Base-by-base conservation (phyloP, 495 filamentous ascomycete species). In the Penicillium malachiteum region DNA sequence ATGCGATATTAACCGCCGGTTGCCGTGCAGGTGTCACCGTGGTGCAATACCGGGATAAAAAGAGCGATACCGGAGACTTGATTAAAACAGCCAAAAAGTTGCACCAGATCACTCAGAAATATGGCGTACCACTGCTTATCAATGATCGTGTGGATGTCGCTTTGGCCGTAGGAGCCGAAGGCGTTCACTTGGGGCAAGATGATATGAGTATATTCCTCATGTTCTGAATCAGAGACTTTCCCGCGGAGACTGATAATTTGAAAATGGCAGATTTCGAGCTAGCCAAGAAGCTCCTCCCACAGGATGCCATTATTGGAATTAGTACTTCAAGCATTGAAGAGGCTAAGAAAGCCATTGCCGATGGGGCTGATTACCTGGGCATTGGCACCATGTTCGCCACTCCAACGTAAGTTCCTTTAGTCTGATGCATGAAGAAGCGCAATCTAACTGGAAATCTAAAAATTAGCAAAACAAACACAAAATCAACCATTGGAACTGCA, bases 71-170 rank as follows among this genome's bases (percentile, higher is more conserved):
- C 0, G 86, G 78, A 5, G 77, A 77, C 17, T 79, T 94, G 52
- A 81, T 96, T 18, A 66, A 74, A n/a, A 90, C 79, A 31, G 92
- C 84, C n/a, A 78, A 76, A 57, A 78, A 74, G 58, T 77, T 97
- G 37, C 90, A 92, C 68, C 61, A 77, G 11, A 74, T 96, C 44
- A 92, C 90, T 10, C 71, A 73, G 57, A 71, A 63, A n/a, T 77
- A 88, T 60, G 73, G 78, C 14, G 84, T 96, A 0, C 94, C 93
- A 30, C 78, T 98, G 46, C 73, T 98, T 37, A 92, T 98, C 73
- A 97, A 98, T 67, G 94, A 98, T 70, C 87, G 92, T n/a, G 80
- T 96, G 5, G 92, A 96, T 74, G 89, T 98, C 14, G 92, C 91
- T 18, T 77, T 94, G 30, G 94, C 90, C 13, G 81, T 89, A 41